Base-by-base conservation (phyloP, 306 rosid species). In the Lathyrus aphaca region DNA sequence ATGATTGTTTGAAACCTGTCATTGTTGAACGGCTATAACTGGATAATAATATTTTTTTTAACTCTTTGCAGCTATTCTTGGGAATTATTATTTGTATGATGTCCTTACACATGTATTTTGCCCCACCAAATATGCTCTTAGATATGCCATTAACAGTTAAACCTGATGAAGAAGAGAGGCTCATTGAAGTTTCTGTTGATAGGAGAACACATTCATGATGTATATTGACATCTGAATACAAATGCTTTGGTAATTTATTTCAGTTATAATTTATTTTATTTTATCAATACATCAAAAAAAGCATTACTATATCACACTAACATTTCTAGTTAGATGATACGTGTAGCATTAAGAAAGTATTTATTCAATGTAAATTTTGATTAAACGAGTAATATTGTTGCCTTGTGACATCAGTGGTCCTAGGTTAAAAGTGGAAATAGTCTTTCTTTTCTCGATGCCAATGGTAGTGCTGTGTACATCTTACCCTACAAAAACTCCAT, bases 31-130 rank as follows among this genome's bases (percentile, higher is more conserved):
- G 69, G 60, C 66, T 38, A 35, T 44, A 10, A 53, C 40, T 38
- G 64, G 65, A 74, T 73, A 17, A 45, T 74, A 12, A 50, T 35
- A 1, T 78, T 48, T 10, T 74, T 75, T 46, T 68, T 73, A 30
- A 66, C 63, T 59, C 56, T 29, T 67, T 77, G 77, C 89, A 93
- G 98, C 97, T 93, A 66, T 93, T 93, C 83, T 76, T 90, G 77
- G 98, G 98, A 42, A 84, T 93, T 68, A 67, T 85, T 49, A 86
- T 90, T 74, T 88, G 98, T 87, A 85, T 90, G 90, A 88, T 93
- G 94, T 90, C 97, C 60, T 84, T 93, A 17, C 96, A 90, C 90
- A 90, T 93, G 96, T 93, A 93, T 73, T 93, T 93, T 82, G 90
- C 96, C 68, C 98, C 97, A 21, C 84, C 86, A 44, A 87, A 70